phyloP scores from a whole-genome alignment of 1,284 basidiomycete species.

The Ustilago hordei region DNA sequence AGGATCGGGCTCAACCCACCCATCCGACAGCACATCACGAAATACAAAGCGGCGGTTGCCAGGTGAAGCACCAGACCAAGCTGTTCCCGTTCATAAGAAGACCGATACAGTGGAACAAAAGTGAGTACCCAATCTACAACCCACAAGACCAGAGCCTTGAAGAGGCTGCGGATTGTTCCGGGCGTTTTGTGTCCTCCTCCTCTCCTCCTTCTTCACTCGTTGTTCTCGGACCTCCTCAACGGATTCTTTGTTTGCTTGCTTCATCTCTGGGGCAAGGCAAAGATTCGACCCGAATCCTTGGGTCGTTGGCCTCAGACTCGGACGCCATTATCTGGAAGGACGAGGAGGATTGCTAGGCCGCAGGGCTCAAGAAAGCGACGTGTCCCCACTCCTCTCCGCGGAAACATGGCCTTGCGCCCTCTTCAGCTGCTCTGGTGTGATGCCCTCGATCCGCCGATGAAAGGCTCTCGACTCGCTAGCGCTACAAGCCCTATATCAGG shows the following conservation, averaged over 20 bases:
- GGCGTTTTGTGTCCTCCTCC: background rate
- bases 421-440: background rate
- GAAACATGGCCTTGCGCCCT: background rate
- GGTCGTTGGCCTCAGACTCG: background rate
- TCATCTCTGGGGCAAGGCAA: constrained; percentile 1
- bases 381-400: background rate
- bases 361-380: background rate
- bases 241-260: background rate
- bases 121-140: constrained; percentile 15
- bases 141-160: background rate
- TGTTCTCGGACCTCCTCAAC: background rate
- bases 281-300: background rate
- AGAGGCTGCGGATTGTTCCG: background rate
- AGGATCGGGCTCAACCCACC: constrained; percentile 13
- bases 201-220: background rate
- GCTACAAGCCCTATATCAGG: background rate
- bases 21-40: background rate
- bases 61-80: background rate
- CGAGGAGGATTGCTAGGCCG: background rate
- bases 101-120: constrained; percentile 18
- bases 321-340: background rate
- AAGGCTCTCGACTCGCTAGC: background rate
- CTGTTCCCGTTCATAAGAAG: constrained; percentile 12
- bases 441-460: background rate
- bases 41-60: background rate